Base-by-base conservation (phyloP, 202 grass and related monocot genomes). In the Panicum virgatum region DNA sequence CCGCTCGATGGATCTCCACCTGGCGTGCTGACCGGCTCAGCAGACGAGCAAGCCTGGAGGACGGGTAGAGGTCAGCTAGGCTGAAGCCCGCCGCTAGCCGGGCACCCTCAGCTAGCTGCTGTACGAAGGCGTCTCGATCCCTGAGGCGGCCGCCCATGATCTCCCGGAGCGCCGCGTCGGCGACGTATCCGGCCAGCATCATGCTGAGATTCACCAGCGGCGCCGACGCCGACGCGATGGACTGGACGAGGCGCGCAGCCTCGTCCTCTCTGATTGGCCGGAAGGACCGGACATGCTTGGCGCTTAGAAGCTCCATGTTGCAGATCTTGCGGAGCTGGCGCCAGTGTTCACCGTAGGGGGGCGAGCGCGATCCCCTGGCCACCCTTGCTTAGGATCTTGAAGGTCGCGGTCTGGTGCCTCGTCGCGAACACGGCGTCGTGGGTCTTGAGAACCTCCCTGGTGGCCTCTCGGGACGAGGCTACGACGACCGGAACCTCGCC, bases 31-130 rank as follows among this genome's bases (percentile, higher is more conserved):
- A 20, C 15, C 54, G 34, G 52, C 52, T 79, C 38, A 88, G 36
- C 73, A 46, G 13, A 1, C 37, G 16, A 1, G 69, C 56, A 32
- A 88, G 26, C 59, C 23, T n/a, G 5, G 69, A 80, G 1, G 79
- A 82, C 29, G 79, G 79, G 72, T 77, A 87, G 16, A 87, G 70
- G 42, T 87, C 85, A 22, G 71, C 51, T 12, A 87, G 44, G 42
- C 45, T 87, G 53, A 87, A 82, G 6, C 79, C 63, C 22, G 57
- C 63, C 1, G 73, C 23, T 0, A 29, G 27, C 29, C 76, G 27
- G 10, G 83, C 40, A 2, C 51, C 57, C 23, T 76, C 53, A 3
- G 14, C 27, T 20, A 87, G 7, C 9, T 40, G 36, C 1, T 19
- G 5, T 11, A 87, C 18, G 65, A 87, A 58, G 12, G 50, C 63